Percentiles rank a stretch among this genome's conserved stretches.
Conservation (phyloP, 805 yeast species). For the Blastobotrys robertii region DNA sequence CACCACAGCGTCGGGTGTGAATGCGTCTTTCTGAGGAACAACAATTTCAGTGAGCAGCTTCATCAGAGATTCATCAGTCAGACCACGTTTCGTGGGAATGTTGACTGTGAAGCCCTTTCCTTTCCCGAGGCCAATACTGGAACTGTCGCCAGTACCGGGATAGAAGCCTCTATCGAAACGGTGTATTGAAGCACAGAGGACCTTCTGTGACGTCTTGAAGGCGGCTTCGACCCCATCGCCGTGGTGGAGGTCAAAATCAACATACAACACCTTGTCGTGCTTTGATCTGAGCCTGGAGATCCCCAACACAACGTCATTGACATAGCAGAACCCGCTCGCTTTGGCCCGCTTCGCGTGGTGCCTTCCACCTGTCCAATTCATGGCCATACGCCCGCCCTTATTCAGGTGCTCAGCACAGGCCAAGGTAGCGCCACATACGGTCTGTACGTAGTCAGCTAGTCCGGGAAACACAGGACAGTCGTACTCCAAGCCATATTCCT, state of each 20-base stretch:
- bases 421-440: slow-evolving; percentile 50
- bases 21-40: slow-evolving; percentile 31
- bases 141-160: slow-evolving; percentile 56
- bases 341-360: slow-evolving; percentile 50
- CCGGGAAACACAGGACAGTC: slow-evolving; percentile 59
- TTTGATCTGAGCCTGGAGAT: slow-evolving; percentile 38
- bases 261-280: slow-evolving; percentile 42
- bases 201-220: slow-evolving; percentile 44
- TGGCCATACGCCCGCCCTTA: slow-evolving; percentile 27
- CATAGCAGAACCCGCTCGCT: slow-evolving; percentile 66
- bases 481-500: slow-evolving; percentile 39
- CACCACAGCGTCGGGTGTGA: slow-evolving; percentile 44
- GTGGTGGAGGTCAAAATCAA: slow-evolving; percentile 70
- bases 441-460: slow-evolving; percentile 39
- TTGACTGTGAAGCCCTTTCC: slow-evolving; percentile 36
- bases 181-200: slow-evolving; percentile 56
- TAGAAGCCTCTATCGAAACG: slow-evolving; percentile 56
- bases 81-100: slow-evolving; percentile 49
- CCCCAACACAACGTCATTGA: slow-evolving; percentile 56
- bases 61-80: slow-evolving; percentile 37
- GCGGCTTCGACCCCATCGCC: slow-evolving; percentile 74
- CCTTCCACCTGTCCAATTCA: slow-evolving; percentile 76
- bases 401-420: slow-evolving; percentile 34
- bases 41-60: slow-evolving; percentile 35
- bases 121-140: slow-evolving; percentile 30